phyloP scores from a whole-genome alignment of 768 basidiomycete genomes.

The Termitomyces sp. region DNA sequence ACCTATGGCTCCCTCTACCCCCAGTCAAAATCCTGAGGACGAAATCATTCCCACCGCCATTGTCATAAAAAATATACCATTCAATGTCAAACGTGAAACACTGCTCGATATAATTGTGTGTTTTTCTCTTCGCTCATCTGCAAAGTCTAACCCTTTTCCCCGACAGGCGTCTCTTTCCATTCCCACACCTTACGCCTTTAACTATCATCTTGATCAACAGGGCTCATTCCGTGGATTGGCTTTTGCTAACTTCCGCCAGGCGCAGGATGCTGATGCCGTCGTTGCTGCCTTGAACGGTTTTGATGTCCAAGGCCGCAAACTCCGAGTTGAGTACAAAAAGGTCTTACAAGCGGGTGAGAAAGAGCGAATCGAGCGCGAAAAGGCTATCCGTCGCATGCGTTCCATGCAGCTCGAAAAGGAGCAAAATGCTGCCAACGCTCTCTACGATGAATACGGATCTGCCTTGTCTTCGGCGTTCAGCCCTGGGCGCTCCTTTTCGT shows the following conservation, averaged over 20 bases:
- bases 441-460: conserved; percentile 74
- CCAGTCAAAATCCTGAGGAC: conserved; percentile 59
- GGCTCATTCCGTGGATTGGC: conserved; percentile 96
- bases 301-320: conserved; percentile 93
- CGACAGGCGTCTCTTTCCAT: conserved; percentile 81
- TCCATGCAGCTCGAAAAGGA: conserved; percentile 95
- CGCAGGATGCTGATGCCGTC: conserved; percentile 89
- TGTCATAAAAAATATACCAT: conserved; percentile 99
- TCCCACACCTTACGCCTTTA: conserved; percentile 98
- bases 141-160: conserved; percentile 5
- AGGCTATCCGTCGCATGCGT: conserved; percentile 96
- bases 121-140: conserved; percentile 15
- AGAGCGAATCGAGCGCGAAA: conserved; percentile 97
- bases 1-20: conserved; percentile 42
- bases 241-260: conserved; percentile 95
- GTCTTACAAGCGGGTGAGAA: conserved; percentile 99
- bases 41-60: conserved; percentile 98
- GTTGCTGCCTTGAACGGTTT: conserved; percentile 95
- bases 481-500: conserved; percentile 71
- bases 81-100: conserved; percentile 95
- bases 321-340: conserved; percentile 99
- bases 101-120: conserved; percentile 94
- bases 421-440: conserved; percentile 34
- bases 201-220: conserved; percentile 96
- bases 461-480: conserved; percentile 55